Percentiles rank a stretch among this genome's conserved stretches.
Conservation (phyloP, 805 yeast species). For the Candida nitratophila region DNA sequence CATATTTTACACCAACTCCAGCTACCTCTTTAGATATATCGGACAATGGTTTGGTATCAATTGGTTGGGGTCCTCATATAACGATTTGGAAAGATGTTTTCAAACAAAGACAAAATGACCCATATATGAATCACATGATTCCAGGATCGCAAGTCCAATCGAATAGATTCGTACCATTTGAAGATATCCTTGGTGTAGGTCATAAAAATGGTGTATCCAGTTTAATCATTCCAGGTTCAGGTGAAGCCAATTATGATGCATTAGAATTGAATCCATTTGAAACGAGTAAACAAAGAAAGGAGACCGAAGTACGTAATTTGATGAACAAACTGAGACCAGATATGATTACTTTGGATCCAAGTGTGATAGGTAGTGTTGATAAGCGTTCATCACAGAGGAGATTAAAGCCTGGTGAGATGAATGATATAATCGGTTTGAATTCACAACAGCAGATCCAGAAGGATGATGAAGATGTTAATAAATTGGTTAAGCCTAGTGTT, state of each 20-base stretch:
- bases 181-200: constrained; percentile 91
- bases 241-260: constrained; percentile 97
- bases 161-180: constrained; percentile 81
- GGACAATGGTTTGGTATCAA: constrained; percentile 79
- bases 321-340: constrained; percentile 88
- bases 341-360: constrained; percentile 87
- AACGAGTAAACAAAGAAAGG: constrained; percentile 87
- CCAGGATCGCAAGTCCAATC: constrained; percentile 71
- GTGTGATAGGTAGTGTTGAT: constrained; percentile 77
- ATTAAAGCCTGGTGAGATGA: constrained; percentile 52
- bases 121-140: constrained; percentile 86
- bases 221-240: constrained; percentile 91
- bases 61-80: constrained; percentile 95
- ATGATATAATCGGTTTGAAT: constrained; percentile 10
- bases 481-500: constrained; percentile 58
- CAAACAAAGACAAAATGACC: constrained; percentile 61
- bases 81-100: constrained; percentile 89
- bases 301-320: constrained; percentile 78
- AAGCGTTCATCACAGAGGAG: constrained; percentile 57
- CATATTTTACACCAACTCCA: constrained; percentile 75
- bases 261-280: constrained; percentile 90
- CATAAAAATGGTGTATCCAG: constrained; percentile 74
- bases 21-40: constrained; percentile 75
- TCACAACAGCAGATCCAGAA: constrained; percentile 17
- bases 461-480: constrained; percentile 38